A percentile compares a stretch with the other conserved stretches of the same genome.
Evolutionary conservation across 345 rosid species (phyloP).

Genomic region (Ailanthus altissimus): DNA sequence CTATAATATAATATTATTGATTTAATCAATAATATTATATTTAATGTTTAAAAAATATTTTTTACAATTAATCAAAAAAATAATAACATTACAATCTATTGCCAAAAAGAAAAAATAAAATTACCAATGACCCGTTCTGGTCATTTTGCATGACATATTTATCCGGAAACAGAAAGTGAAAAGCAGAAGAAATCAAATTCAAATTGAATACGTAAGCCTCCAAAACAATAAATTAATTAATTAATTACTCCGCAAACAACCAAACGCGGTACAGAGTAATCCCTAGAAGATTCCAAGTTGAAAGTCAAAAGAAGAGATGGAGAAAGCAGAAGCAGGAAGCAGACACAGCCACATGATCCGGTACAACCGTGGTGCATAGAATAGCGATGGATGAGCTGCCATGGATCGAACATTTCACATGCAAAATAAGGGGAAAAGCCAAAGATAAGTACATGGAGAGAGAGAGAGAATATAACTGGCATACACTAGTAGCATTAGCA

Average conservation of each 20-base stretch:
- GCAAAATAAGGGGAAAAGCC: background rate
- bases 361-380: background rate
- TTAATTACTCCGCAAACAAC: background rate
- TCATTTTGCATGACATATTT: too few relatives aligned
- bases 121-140: too few relatives aligned
- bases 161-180: too few relatives aligned
- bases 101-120: too few relatives aligned
- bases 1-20: too few relatives aligned
- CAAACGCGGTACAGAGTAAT: background rate
- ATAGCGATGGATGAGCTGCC: conserved; percentile 6
- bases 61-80: too few relatives aligned
- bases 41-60: too few relatives aligned
- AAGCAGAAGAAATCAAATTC: background rate
- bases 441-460: too few relatives aligned
- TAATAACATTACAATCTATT: too few relatives aligned
- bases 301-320: background rate
- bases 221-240: background rate
- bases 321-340: background rate
- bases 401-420: conserved; percentile 9
- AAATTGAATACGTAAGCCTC: background rate
- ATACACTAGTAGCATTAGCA: background rate
- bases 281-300: background rate
- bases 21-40: too few relatives aligned
- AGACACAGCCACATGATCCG: background rate
- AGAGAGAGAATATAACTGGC: background rate